These are phyloP conservation scores for Candida coquimbonensis DNA, from an alignment of 805 yeast species.

Conservation along the genomic window DNA sequence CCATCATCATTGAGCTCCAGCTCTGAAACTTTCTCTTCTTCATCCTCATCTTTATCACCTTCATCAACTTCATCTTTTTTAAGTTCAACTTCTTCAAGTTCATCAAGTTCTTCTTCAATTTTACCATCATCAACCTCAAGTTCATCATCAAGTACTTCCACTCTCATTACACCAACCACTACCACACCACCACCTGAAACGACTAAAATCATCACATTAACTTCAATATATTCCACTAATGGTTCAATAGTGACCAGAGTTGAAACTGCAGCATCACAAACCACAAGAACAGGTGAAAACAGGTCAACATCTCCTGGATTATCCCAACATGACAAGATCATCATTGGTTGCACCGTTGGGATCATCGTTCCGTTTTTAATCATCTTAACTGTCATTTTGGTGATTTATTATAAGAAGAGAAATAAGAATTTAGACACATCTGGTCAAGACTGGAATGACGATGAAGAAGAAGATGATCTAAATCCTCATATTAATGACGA, in stretches of 20 bases:
- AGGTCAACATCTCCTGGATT: slow-evolving; percentile 29
- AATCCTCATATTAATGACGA: not conserved
- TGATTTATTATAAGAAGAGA: slow-evolving; percentile 14
- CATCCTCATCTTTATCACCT: not conserved
- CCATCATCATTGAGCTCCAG: slow-evolving; percentile 1
- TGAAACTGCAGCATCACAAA: slow-evolving; percentile 20
- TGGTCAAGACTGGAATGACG: slow-evolving; percentile 23
- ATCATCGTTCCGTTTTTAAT: slow-evolving; percentile 55
- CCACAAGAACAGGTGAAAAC: not conserved
- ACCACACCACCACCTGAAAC: slow-evolving; percentile 10
- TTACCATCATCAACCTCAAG: slow-evolving; percentile 4
- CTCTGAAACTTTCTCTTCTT: slow-evolving; percentile 2
- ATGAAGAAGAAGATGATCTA: slow-evolving; percentile 3
- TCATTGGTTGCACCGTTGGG: slow-evolving; percentile 67
- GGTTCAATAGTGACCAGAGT: slow-evolving; percentile 25
- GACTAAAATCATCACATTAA: slow-evolving; percentile 23
- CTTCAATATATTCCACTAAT: slow-evolving; percentile 27
- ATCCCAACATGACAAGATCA: slow-evolving; percentile 42
- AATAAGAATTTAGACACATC: slow-evolving; percentile 16
- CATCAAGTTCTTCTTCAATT: not conserved
- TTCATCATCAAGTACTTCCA: not conserved
- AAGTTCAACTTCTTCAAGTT: not conserved
- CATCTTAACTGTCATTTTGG: slow-evolving; percentile 2
- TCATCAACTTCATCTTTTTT: slow-evolving; percentile 4
- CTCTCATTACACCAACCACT: slow-evolving; percentile 8